Conservation (phyloP, 75 land plant species). For the Selaginella tamariscina region DNA sequence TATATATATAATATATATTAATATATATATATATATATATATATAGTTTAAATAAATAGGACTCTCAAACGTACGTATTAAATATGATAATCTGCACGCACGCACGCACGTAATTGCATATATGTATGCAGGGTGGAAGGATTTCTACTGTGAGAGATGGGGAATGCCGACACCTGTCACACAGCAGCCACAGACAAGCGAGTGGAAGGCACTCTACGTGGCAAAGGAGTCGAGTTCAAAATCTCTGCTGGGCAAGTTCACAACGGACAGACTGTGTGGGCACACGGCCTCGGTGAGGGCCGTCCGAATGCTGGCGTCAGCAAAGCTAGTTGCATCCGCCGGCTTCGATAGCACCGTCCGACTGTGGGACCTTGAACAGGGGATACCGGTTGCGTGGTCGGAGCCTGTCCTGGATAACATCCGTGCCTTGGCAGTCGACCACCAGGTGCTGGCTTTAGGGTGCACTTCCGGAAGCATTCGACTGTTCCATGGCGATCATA, state of each 20-base stretch:
- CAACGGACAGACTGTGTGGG: constrained; percentile 52
- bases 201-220: constrained; percentile 76
- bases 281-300: constrained; percentile 75
- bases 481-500: constrained; percentile 60
- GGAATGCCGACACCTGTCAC: constrained; percentile 38
- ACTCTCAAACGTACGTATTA: too few species aligned
- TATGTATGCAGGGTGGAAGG: too few species aligned
- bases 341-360: constrained; percentile 75
- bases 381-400: constrained; percentile 49
- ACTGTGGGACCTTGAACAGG: constrained; percentile 88
- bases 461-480: constrained; percentile 70
- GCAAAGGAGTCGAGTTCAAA: constrained; percentile 78
- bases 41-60: too few species aligned
- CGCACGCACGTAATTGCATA: too few species aligned
- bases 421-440: constrained; percentile 77
- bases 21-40: too few species aligned
- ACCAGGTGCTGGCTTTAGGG: constrained; percentile 56
- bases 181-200: constrained; percentile 15
- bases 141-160: constrained; percentile 89
- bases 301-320: constrained; percentile 55
- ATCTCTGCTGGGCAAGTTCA: constrained; percentile 61
- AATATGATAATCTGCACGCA: too few species aligned
- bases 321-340: constrained; percentile 64
- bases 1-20: too few species aligned
- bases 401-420: constrained; percentile 54